Evolutionary conservation across 768 basidiomycete genomes (phyloP), one percentile per base, ranked within the genome.

Genomic region (Mycena albidolilacea): DNA sequence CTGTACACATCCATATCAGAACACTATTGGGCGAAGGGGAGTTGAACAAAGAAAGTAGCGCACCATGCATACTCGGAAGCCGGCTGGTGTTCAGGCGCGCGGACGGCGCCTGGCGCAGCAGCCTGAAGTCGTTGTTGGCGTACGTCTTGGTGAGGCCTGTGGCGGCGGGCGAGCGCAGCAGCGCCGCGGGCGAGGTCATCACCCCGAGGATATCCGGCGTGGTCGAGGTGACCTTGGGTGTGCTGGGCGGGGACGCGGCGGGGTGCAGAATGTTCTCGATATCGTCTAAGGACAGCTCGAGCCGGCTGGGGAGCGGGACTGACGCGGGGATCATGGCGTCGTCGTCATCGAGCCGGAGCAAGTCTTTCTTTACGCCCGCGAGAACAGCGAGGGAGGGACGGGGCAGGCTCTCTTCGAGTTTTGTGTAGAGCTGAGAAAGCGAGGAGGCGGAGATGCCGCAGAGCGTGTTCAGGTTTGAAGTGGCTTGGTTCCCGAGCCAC

Each of bases 131-230:
- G 76, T 96, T 95, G 79, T 89, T 92, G 23, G 79, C 80, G 75
- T 96, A 96, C 72, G 88, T 95, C 83, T 95, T 96, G 12, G 95
- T 95, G 37, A 96, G 85, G 19, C 93, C 93, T 0, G 92, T 93
- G 30, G 91, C 89, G 0, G 90, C 91, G 0, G 93, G 92, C 0
- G 92, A 92, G 48, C 93, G 87, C 61, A 94, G 83, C 30, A 95
- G 76, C 7, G 93, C 89, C 10, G 90, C 89, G 4, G 93, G 93
- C 3, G 93, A 94, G 30, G 93, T 87, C 7, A 92, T 88, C 43
- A 92, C 85, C 19, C 89, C 91, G 38, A 95, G 81, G 57, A 91
- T 86, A 73, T 91, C 89, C 19, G 89, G 88, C 38, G 86, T 87
- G 74, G 87, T 85, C 10, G 82, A 85, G 7, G 83, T 87, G 11